phyloP scores from a whole-genome alignment of 495 filamentous ascomycete species.

The Penicillium pancosmium region DNA sequence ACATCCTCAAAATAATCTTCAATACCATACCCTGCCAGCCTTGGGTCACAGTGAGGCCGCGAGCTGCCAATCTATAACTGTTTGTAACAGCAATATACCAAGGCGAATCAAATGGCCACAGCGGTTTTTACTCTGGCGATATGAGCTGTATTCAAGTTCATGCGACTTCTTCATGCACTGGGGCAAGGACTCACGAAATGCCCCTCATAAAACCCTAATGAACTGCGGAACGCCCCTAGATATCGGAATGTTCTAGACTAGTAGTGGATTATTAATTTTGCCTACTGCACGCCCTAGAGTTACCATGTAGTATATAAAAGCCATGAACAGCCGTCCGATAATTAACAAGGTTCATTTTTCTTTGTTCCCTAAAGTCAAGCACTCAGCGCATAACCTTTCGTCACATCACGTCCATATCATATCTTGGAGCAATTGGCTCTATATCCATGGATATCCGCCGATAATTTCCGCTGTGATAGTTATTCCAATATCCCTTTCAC shows the following conservation, averaged over 20 bases:
- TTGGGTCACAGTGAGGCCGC: slow-evolving; percentile 8
- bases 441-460: slow-evolving; percentile 9
- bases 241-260: slow-evolving; percentile 15
- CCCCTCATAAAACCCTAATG: slow-evolving; percentile 7
- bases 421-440: slow-evolving; percentile 11
- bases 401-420: background rate
- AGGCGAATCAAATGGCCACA: slow-evolving; percentile 6
- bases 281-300: slow-evolving; percentile 2
- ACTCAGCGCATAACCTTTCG: too few species aligned
- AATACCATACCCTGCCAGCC: slow-evolving; percentile 1
- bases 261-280: slow-evolving; percentile 1
- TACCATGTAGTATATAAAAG: slow-evolving; percentile 17
- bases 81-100: slow-evolving; percentile 1
- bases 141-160: slow-evolving; percentile 9
- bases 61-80: slow-evolving; percentile 10
- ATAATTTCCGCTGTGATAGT: slow-evolving; percentile 13
- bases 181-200: slow-evolving; percentile 5
- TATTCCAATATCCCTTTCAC: background rate
- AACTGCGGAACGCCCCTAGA: background rate
- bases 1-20: slow-evolving; percentile 9
- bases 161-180: slow-evolving; percentile 6
- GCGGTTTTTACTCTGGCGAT: slow-evolving; percentile 10
- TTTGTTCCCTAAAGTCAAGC: background rate
- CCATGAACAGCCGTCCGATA: background rate
- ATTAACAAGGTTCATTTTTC: background rate